phyloP scores from a whole-genome alignment of 2,329 filamentous ascomycete species.

The Pestalotiopsis sp. region DNA sequence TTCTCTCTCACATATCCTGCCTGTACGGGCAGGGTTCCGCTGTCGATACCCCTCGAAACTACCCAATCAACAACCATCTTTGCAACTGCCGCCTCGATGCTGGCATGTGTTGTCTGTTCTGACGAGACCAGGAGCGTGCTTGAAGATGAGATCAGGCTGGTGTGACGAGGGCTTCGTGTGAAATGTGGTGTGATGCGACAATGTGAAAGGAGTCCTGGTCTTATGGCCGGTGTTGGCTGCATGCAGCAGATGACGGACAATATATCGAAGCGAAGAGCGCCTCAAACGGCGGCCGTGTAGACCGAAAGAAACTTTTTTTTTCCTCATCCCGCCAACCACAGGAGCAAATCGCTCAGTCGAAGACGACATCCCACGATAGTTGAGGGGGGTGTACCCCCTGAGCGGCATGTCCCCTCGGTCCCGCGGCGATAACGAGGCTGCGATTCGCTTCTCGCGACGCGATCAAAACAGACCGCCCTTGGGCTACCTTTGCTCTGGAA shows the following conservation, averaged over 20 bases:
- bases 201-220: neutral
- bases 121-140: neutral
- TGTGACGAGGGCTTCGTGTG: neutral
- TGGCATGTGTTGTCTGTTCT: too few relatives aligned
- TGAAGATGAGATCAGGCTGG: neutral
- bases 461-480: too few relatives aligned
- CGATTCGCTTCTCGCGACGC: too few relatives aligned
- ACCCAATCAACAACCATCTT: neutral
- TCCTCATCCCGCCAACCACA: neutral
- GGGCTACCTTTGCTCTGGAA: too few relatives aligned
- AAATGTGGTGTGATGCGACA: neutral
- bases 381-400: neutral
- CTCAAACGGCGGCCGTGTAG: neutral
- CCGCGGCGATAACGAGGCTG: too few relatives aligned
- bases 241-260: neutral
- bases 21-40: neutral
- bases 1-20: neutral
- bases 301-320: neutral
- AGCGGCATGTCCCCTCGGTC: neutral
- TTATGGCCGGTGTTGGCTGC: neutral
- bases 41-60: neutral
- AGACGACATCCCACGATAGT: neutral
- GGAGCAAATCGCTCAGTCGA: too few relatives aligned
- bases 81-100: too few relatives aligned
- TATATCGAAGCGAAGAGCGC: neutral